Conservation (phyloP, 345 rosid genomes). For the Sonneratia caseolaris region DNA sequence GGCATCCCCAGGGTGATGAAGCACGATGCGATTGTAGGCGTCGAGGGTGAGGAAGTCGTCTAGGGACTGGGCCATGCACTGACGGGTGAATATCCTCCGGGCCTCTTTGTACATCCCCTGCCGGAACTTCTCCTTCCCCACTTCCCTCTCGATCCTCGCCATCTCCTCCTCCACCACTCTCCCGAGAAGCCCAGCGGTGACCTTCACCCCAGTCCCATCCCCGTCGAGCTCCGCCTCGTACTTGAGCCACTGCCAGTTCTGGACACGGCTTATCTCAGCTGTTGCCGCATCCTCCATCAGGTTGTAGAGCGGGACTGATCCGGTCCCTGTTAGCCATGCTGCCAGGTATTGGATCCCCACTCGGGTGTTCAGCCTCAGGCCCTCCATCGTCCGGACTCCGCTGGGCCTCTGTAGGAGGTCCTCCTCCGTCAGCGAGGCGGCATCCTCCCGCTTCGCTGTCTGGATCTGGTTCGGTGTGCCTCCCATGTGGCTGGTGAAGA, state of each 20-base stretch:
- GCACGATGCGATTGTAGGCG: constrained; percentile 57
- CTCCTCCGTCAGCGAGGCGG: constrained; percentile 50
- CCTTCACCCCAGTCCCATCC: constrained; percentile 62
- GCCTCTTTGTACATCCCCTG: constrained; percentile 76
- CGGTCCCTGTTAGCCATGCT: constrained; percentile 81
- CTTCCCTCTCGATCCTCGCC: constrained; percentile 73
- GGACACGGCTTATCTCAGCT: constrained; percentile 89
- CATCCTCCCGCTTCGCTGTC: constrained; percentile 54
- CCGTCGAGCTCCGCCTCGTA: constrained; percentile 69
- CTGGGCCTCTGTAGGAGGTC: constrained; percentile 77
- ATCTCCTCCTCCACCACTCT: constrained; percentile 87
- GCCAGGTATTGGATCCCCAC: constrained; percentile 90
- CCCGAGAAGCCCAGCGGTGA: constrained; percentile 52
- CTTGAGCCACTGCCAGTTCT: constrained; percentile 94
- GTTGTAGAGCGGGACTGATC: constrained; percentile 88
- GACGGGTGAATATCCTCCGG: constrained; percentile 56
- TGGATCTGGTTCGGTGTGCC: constrained; percentile 54
- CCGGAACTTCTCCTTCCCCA: constrained; percentile 67
- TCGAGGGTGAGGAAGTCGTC: constrained; percentile 86
- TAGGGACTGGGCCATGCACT: constrained; percentile 45
- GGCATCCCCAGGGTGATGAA: constrained; percentile 38
- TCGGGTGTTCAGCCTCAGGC: constrained; percentile 75
- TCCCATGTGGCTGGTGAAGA: constrained; percentile 64
- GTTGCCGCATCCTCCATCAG: constrained; percentile 98
- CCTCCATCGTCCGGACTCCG: constrained; percentile 75